Base-by-base conservation (phyloP, 1,139 yeast species). In the Trichomonascaceae sp. region DNA sequence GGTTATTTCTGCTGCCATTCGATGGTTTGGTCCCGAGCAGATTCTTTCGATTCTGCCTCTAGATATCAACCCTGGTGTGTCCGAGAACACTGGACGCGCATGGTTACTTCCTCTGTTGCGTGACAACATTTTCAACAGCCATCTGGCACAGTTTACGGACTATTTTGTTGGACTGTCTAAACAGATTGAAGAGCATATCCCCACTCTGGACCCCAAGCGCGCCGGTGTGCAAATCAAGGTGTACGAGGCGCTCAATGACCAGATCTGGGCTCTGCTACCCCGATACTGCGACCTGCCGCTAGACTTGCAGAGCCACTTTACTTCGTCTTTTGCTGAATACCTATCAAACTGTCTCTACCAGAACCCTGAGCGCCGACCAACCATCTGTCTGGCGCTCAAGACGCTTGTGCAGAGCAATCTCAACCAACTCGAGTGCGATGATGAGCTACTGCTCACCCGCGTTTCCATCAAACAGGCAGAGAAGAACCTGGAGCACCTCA, bases 81-180 rank as follows among this genome's bases (percentile, higher is more conserved):
- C 48, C 22, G 50, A 47, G 15, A 26, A 26, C 8, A 70, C 79
- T 16, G 94, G 94, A 32, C 73, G 97, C 56, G 96, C 96, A 32
- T 89, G 97, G 97, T 53, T 89, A 47, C 67, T 89, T 42, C 98
- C 98, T n/a, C 56, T 92, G 26, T 69, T 89, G 41, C 77, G 97
- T 59, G 96, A 87, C 47, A 75, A 81, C 49, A 80, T 84, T 18
- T 70, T 76, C 46, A 70, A 73, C 50, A 78, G 96, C 1, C 67
- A 69, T 37, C 63, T 92, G 37, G 64, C 68, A 0, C 82, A 65
- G 51, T 89, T 72, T 58, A 67, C 70, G 40, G 54, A 58, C 16
- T 65, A 74, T 27, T 68, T 92, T 38, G 59, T 80, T 20, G 96
- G 97, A 22, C 57, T 76, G 30, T 71, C 72, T 31, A 71, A 70